Evolutionary conservation across 2,329 filamentous ascomycete genomes (phyloP).

Genomic region (Nemania sp.): DNA sequence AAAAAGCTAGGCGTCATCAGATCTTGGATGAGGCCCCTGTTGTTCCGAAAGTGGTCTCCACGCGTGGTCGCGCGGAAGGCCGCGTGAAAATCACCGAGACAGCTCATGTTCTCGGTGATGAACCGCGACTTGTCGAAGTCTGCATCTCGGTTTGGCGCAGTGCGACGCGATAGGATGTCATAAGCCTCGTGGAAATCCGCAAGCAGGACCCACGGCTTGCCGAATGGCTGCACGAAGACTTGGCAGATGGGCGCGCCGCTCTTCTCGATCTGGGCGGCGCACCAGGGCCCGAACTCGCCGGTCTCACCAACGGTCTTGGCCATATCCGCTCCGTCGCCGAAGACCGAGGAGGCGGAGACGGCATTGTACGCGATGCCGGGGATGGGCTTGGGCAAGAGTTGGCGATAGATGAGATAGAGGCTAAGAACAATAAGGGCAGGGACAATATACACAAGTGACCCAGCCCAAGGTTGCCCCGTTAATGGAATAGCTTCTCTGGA

Average conservation of each 20-base stretch:
- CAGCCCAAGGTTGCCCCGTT: too few relatives aligned
- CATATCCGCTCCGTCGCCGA: slow-evolving; percentile 36
- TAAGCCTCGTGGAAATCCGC: slow-evolving; percentile 51
- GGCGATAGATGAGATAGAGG: slow-evolving; percentile 2
- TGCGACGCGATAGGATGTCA: slow-evolving; percentile 52
- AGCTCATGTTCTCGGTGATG: slow-evolving; percentile 39
- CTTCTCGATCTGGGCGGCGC: slow-evolving; percentile 16
- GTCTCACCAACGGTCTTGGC: neutral
- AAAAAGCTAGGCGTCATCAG: slow-evolving; percentile 55
- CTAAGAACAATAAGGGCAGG: neutral
- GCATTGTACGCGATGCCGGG: slow-evolving; percentile 37
- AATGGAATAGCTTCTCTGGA: too few relatives aligned
- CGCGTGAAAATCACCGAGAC: slow-evolving; percentile 48
- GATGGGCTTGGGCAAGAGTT: slow-evolving; percentile 20
- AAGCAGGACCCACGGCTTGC: slow-evolving; percentile 50
- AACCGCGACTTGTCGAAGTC: slow-evolving; percentile 52
- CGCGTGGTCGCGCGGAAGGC: slow-evolving; percentile 42
- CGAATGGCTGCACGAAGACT: slow-evolving; percentile 52
- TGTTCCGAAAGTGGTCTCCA: slow-evolving; percentile 43
- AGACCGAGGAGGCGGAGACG: neutral
- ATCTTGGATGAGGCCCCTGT: slow-evolving; percentile 49
- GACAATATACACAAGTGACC: too few relatives aligned
- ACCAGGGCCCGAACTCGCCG: slow-evolving; percentile 22
- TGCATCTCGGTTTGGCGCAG: neutral
- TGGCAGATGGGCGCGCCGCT: slow-evolving; percentile 49